phyloP scores from a whole-genome alignment of 192 early-diverging fungal genomes.

The Coemansia sp. region DNA sequence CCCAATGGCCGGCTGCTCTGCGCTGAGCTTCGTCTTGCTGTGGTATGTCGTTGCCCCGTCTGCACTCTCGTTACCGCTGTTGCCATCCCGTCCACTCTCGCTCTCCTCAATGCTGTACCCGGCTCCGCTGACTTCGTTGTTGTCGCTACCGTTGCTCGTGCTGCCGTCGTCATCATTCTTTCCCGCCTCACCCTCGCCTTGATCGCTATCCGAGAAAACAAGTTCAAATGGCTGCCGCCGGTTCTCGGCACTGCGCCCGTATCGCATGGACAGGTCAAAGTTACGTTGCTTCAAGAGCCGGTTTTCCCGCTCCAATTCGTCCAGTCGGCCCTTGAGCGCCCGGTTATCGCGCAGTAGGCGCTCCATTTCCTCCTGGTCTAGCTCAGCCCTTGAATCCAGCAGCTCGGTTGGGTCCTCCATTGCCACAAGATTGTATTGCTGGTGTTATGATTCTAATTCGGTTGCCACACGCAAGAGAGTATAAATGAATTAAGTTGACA shows the following conservation, averaged over 20 bases:
- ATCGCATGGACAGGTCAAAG: slow-evolving; percentile 55
- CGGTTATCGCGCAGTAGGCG: slow-evolving; percentile 48
- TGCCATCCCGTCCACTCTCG: slow-evolving; percentile 21
- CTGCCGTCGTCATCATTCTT: slow-evolving; percentile 10
- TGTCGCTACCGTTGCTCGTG: slow-evolving; percentile 21
- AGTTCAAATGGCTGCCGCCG: slow-evolving; percentile 50
- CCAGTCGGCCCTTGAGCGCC: slow-evolving; percentile 40
- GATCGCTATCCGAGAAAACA: slow-evolving; percentile 44
- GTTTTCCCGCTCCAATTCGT: slow-evolving; percentile 56
- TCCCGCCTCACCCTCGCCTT: not conserved
- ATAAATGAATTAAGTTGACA: no score
- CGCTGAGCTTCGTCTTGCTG: not conserved
- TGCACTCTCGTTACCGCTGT: slow-evolving; percentile 33
- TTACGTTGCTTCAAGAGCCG: slow-evolving; percentile 51
- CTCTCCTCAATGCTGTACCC: slow-evolving; percentile 46
- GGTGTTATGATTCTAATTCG: not conserved
- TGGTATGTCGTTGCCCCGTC: slow-evolving; percentile 1
- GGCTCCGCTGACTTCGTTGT: slow-evolving; percentile 38
- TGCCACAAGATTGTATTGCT: not conserved
- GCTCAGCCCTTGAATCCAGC: slow-evolving; percentile 50
- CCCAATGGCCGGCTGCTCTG: not conserved
- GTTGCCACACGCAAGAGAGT: no score
- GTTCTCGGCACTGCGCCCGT: slow-evolving; percentile 46
- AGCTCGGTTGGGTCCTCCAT: slow-evolving; percentile 45
- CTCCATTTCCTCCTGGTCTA: slow-evolving; percentile 55